phyloP scores from a whole-genome alignment of 75 land plant genomes.

The Ceratopteris richardii region DNA sequence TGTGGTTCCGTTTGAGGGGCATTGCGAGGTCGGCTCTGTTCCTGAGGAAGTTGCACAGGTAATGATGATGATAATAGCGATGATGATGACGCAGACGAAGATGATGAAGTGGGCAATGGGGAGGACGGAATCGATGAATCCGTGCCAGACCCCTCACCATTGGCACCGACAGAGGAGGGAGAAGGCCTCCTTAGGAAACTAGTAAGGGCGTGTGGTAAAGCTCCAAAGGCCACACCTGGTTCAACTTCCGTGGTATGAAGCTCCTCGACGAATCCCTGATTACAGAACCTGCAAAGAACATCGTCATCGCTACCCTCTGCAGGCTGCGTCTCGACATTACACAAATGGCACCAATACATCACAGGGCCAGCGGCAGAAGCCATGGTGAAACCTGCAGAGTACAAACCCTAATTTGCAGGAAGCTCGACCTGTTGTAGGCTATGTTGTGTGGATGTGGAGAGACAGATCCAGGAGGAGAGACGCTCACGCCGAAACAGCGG shows the following conservation, averaged over 20 bases:
- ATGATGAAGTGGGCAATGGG: neutral
- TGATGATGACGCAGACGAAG: neutral
- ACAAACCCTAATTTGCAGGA: too few relatives aligned
- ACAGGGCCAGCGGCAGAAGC: conserved; percentile 5
- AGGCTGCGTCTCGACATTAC: neutral
- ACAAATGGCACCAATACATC: conserved; percentile 9
- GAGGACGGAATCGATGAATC: neutral
- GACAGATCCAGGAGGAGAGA: too few relatives aligned
- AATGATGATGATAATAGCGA: too few relatives aligned
- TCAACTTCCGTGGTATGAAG: neutral
- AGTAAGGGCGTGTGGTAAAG: neutral
- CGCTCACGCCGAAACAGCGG: too few relatives aligned
- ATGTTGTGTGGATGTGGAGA: too few relatives aligned
- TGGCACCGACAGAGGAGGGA: neutral
- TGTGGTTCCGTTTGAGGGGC: too few relatives aligned
- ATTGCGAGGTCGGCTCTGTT: too few relatives aligned
- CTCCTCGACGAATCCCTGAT: conserved; percentile 9
- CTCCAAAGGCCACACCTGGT: conserved; percentile 5
- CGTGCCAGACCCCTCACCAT: neutral
- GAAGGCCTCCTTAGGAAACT: neutral
- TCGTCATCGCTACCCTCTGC: neutral
- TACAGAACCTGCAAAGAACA: conserved; percentile 9
- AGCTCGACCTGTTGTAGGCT: too few relatives aligned
- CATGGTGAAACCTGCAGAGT: too few relatives aligned
- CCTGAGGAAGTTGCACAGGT: too few relatives aligned